These are phyloP conservation scores for Hirschioporus abietinus DNA, from an alignment of 768 basidiomycete genomes.

Conservation along the genomic window DNA sequence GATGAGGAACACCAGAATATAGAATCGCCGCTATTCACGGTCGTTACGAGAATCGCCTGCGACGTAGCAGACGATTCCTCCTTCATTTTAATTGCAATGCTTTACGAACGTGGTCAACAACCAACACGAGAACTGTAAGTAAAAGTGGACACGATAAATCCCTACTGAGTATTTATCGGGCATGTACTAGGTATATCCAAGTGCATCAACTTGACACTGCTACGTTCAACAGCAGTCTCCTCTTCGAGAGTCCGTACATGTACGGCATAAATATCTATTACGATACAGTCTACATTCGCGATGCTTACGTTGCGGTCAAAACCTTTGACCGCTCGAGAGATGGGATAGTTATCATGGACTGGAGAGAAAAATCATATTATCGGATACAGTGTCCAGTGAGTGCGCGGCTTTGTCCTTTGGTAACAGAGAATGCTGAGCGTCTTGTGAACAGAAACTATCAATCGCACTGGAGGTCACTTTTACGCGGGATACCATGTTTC, in stretches of 20 bases:
- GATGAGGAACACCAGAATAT: not conserved
- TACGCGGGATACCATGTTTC: not conserved
- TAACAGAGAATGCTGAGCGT: not conserved
- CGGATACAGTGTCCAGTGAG: not conserved
- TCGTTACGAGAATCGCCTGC: not conserved
- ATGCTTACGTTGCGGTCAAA: not conserved
- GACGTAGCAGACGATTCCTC: too few species aligned
- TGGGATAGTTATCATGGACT: not conserved
- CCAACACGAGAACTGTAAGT: not conserved
- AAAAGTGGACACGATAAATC: not conserved
- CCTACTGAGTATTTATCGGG: not conserved
- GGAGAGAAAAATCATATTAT: not conserved
- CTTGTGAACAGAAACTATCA: not conserved
- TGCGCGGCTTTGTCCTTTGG: not conserved
- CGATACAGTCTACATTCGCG: not conserved
- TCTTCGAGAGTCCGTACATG: not conserved
- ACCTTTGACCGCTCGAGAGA: too few species aligned
- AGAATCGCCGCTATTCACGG: not conserved
- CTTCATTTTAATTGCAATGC: too few species aligned
- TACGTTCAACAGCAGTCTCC: not conserved
- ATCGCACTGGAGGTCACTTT: not conserved
- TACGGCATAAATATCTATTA: not conserved
- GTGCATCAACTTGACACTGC: not conserved
- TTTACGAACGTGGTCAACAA: too few species aligned
- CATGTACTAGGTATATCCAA: not conserved